Conservation (phyloP, 2,329 filamentous ascomycete genomes). For the Epichloe baconii region DNA sequence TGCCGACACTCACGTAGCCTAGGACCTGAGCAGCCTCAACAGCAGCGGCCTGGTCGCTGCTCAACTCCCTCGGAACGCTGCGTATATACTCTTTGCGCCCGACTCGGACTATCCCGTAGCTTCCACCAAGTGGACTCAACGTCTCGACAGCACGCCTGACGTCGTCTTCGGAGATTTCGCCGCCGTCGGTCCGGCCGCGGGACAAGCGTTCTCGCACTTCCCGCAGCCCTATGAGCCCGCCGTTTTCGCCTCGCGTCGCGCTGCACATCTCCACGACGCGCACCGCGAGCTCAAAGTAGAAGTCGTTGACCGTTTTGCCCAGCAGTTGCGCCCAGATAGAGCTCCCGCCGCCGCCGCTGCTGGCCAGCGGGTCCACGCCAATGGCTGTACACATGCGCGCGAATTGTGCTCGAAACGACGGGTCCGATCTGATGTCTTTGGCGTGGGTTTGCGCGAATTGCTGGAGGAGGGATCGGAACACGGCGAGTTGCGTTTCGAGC, state of each 20-base stretch:
- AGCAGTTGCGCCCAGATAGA: constrained; percentile 90
- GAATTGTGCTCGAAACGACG: constrained; percentile 90
- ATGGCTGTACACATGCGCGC: constrained; percentile 97
- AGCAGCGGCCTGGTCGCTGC: constrained; percentile 84
- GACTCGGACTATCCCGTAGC: constrained; percentile 73
- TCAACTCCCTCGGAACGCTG: constrained; percentile 88
- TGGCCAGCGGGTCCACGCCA: constrained; percentile 81
- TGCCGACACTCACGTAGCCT: constrained; percentile 79
- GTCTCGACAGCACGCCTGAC: constrained; percentile 80
- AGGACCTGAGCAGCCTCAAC: constrained; percentile 83
- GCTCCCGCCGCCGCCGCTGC: constrained; percentile 21
- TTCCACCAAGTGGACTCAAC: constrained; percentile 73
- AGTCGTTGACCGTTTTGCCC: constrained; percentile 87
- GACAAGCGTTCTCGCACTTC: constrained; percentile 70
- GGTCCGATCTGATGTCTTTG: constrained; percentile 91
- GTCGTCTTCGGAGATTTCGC: constrained; percentile 83
- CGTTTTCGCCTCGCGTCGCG: constrained; percentile 77
- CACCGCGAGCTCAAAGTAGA: constrained; percentile 97
- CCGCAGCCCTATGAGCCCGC: constrained; percentile 72
- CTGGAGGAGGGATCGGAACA: constrained; percentile 90
- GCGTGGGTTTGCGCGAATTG: constrained; percentile 92
- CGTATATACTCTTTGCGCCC: constrained; percentile 79
- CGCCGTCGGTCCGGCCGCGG: constrained; percentile 52
- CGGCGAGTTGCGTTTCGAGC: constrained; percentile 82
- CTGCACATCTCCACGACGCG: constrained; percentile 87